Base-by-base conservation (phyloP, 1,284 basidiomycete species). In the Coniferiporia sulphurascens region DNA sequence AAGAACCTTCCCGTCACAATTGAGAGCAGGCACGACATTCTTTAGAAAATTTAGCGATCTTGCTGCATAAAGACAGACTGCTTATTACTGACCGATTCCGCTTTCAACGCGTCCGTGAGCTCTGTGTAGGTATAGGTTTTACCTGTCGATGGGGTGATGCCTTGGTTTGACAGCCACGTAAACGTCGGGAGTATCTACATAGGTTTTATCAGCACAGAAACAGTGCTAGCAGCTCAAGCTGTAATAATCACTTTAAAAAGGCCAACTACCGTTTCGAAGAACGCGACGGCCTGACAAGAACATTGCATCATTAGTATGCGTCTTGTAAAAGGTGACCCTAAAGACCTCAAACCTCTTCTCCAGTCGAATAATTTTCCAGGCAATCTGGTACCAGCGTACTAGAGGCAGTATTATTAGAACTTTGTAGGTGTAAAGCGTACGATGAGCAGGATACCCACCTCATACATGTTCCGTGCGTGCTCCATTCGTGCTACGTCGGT, bases 381-480 rank as follows among this genome's bases (percentile, higher is more conserved):
- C 89, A 91, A 35, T 72, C 71, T 1, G 80, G 69, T 61, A 79
- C 65, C 43, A 91, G 77, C 1, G 87, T 90, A 67, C 86, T 88
- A 55, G 36, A 58, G 27, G n/a, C 56, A 43, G 13, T 38, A 21
- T 58, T 35, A n/a, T 32, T 52, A 52, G n/a, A 21, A 38, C n/a
- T n/a, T n/a, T n/a, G 15, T 41, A 43, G 19, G 15, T 48, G 36
- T 3, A 35, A 34, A 53, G 8, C 21, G 15, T 32, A 53, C 3
- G 15, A 21, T 21, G 8, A 32, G 38, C 38, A 21, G 13, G 8
- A 5, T 41, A 4, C 45, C 44, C 63, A 83, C 83, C 82, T 85
- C 70, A 80, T 81, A 70, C 89, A 91, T 1, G 89, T 91, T n/a
- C 89, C 89, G 66, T 91, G 89, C 21, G 74, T 81, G 32, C 73